These are phyloP conservation scores for Suillus ampliporus DNA, from an alignment of 768 basidiomycete genomes.

Conservation along the genomic window DNA sequence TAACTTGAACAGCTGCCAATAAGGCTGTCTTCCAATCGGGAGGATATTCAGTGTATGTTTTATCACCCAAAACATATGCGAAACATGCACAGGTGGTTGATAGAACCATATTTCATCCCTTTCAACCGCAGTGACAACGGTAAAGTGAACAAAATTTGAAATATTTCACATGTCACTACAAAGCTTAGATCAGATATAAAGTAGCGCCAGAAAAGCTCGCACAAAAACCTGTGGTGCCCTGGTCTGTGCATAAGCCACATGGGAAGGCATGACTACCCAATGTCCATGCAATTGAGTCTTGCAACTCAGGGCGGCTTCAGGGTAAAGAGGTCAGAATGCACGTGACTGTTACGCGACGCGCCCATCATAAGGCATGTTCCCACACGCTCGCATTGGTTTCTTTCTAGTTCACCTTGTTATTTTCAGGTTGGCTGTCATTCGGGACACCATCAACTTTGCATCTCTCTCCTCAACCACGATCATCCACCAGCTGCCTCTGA, in stretches of 20 bases:
- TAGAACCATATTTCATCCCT: neutral
- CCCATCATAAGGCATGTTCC: slow-evolving; percentile 40
- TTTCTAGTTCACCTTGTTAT: slow-evolving; percentile 26
- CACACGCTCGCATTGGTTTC: slow-evolving; percentile 32
- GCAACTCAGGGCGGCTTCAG: neutral
- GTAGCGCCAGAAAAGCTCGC: neutral
- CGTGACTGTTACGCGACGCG: slow-evolving; percentile 46
- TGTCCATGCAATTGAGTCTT: too few relatives aligned
- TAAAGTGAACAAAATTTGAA: neutral
- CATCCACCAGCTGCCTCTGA: slow-evolving; percentile 16
- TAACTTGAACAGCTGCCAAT: neutral
- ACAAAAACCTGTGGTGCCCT: neutral
- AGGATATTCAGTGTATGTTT: neutral
- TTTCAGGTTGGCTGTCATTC: slow-evolving; percentile 34
- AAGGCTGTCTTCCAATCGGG: neutral
- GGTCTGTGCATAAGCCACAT: neutral
- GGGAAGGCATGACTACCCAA: neutral
- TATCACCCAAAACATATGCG: neutral
- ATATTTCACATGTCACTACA: neutral
- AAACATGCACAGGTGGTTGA: neutral
- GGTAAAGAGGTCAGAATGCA: slow-evolving; percentile 19
- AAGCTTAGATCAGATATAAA: neutral
- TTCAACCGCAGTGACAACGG: neutral
- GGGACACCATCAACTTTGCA: slow-evolving; percentile 20
- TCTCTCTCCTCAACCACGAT: slow-evolving; percentile 17